Evolutionary conservation across 148 eudicot species (phyloP).

Genomic region (Oxyria digyna): DNA sequence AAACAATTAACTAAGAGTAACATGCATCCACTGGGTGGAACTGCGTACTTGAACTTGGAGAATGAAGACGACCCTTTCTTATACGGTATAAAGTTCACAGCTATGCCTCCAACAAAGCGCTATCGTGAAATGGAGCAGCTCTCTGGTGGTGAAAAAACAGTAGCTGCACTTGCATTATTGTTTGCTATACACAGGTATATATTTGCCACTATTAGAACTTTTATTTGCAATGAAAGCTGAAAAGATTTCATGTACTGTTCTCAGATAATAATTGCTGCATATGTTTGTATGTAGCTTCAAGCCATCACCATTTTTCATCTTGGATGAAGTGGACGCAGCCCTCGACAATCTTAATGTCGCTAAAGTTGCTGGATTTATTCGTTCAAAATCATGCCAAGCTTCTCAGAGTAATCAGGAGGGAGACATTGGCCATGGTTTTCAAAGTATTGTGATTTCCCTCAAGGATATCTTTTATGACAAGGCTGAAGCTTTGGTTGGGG

Average conservation of each 20-base stretch:
- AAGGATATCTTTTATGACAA: slow-evolving; percentile 95
- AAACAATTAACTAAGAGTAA: slow-evolving; percentile 84
- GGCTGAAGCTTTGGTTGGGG: slow-evolving; percentile 98
- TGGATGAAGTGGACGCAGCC: slow-evolving; percentile 99
- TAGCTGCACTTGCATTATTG: slow-evolving; percentile 93
- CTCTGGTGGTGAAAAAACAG: slow-evolving; percentile 99
- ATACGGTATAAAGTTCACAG: slow-evolving; percentile 78
- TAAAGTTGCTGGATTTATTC: slow-evolving; percentile 91
- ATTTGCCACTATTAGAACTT: slow-evolving; percentile 1
- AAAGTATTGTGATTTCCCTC: slow-evolving; percentile 94
- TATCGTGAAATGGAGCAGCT: slow-evolving; percentile 96
- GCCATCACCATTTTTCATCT: slow-evolving; percentile 93
- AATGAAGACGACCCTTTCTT: slow-evolving; percentile 89
- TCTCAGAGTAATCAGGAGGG: slow-evolving; percentile 34
- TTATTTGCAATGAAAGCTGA: neutral
- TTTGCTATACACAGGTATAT: slow-evolving; percentile 93
- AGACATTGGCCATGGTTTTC: slow-evolving; percentile 69
- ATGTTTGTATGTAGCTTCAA: slow-evolving; percentile 36
- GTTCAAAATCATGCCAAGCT: slow-evolving; percentile 83
- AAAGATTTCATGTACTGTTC: neutral
- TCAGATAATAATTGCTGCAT: neutral
- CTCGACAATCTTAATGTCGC: slow-evolving; percentile 91
- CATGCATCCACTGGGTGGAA: slow-evolving; percentile 89
- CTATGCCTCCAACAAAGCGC: slow-evolving; percentile 98
- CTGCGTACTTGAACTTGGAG: slow-evolving; percentile 86